Evolutionary conservation across 192 early-diverging fungal genomes (phyloP).

Genomic region (Kickxella alabastrina): DNA sequence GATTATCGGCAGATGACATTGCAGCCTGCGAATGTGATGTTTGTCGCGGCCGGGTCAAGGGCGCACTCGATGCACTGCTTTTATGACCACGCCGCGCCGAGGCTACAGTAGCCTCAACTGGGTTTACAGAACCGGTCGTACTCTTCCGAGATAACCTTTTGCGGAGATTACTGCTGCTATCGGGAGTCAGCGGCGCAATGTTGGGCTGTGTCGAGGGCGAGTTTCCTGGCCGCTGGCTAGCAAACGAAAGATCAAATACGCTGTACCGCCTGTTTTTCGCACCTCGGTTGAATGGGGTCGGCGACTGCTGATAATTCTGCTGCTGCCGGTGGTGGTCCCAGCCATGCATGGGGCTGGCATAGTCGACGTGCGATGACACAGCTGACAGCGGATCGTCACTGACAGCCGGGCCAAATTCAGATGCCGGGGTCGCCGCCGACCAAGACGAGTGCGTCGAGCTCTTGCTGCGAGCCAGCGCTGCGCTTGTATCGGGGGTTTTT

Average conservation of each 20-base stretch:
- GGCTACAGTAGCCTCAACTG: background rate
- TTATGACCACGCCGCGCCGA: constrained; percentile 1
- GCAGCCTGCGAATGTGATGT: background rate
- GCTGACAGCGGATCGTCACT: background rate
- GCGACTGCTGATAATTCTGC: background rate
- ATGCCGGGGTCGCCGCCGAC: constrained; percentile 36
- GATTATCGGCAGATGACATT: background rate
- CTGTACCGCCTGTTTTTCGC: constrained; percentile 32
- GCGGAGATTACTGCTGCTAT: background rate
- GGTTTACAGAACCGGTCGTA: background rate
- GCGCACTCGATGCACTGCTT: constrained; percentile 11
- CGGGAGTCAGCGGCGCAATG: background rate
- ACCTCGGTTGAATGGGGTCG: constrained; percentile 7
- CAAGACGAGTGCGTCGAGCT: constrained; percentile 41
- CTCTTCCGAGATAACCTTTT: constrained; percentile 5
- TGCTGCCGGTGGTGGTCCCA: constrained; percentile 22
- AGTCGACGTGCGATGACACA: constrained; percentile 3
- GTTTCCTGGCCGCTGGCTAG: constrained; percentile 9
- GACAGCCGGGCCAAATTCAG: constrained; percentile 9
- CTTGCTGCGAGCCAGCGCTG: constrained; percentile 26
- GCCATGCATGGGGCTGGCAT: constrained; percentile 17
- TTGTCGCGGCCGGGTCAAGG: constrained; percentile 1
- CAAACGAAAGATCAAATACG: constrained; percentile 45
- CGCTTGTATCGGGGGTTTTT: constrained; percentile 3
- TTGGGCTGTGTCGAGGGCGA: constrained; percentile 4